A percentile compares a stretch with the other conserved stretches of the same genome.
Conservation (phyloP, 1,139 yeast species). For the Pichia sp. region DNA sequence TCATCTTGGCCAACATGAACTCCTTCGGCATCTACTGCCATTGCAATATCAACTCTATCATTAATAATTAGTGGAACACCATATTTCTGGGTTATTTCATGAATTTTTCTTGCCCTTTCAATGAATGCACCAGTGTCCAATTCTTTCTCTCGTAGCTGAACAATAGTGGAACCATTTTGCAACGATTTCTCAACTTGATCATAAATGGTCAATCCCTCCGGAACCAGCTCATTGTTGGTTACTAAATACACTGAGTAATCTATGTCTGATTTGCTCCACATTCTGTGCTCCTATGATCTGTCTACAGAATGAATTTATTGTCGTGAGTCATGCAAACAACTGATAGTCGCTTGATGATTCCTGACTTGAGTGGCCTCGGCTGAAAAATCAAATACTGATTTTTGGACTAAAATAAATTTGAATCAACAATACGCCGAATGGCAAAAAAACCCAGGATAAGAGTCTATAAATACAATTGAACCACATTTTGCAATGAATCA, state of each 20-base stretch:
- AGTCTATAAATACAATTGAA: not conserved
- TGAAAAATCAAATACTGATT: not conserved
- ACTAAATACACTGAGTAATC: constrained; percentile 74
- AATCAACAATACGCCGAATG: not conserved
- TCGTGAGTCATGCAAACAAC: not conserved
- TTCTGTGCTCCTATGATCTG: not conserved
- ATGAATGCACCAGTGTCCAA: constrained; percentile 67
- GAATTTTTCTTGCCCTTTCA: constrained; percentile 55
- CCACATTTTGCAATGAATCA: not conserved
- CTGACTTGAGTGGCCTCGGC: not conserved
- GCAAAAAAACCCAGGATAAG: too few species aligned
- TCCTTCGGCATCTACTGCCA: constrained; percentile 77
- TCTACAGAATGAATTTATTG: not conserved
- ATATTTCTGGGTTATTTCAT: constrained; percentile 52
- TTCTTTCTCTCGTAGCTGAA: constrained; percentile 80
- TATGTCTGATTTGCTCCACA: constrained; percentile 1
- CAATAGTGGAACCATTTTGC: constrained; percentile 69
- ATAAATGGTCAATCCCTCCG: constrained; percentile 54
- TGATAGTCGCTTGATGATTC: not conserved
- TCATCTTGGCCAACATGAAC: constrained; percentile 95
- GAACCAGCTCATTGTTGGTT: constrained; percentile 76
- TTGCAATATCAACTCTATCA: constrained; percentile 84
- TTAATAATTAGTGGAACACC: constrained; percentile 80
- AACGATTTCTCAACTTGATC: constrained; percentile 61
- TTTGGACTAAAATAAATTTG: not conserved